Conservation (phyloP, 768 basidiomycete species). For the Ramaria sp. region DNA sequence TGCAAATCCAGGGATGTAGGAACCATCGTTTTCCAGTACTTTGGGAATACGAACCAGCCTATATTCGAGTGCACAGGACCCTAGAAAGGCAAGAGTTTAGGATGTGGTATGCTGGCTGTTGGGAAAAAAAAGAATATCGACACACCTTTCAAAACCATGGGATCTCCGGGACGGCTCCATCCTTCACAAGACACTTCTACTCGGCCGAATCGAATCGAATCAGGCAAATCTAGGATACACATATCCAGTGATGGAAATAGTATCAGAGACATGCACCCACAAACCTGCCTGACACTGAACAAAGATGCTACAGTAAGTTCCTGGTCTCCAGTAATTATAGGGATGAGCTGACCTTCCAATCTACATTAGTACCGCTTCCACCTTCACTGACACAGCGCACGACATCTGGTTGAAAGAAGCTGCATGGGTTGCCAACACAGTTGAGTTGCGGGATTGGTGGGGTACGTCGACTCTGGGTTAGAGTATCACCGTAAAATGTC, state of each 20-base stretch:
- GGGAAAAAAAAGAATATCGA: not conserved
- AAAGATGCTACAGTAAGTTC: not conserved
- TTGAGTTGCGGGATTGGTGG: conserved; percentile 64
- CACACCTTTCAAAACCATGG: conserved; percentile 74
- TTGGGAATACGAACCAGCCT: conserved; percentile 59
- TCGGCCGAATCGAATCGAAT: conserved; percentile 68
- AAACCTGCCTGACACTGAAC: conserved; percentile 61
- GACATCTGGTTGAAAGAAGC: conserved; percentile 67
- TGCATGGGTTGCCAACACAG: conserved; percentile 74
- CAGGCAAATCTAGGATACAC: conserved; percentile 54
- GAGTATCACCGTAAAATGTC: conserved; percentile 61
- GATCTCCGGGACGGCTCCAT: conserved; percentile 74
- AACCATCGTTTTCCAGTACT: conserved; percentile 15
- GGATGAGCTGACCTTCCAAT: conserved; percentile 59
- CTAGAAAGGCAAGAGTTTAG: conserved; percentile 26
- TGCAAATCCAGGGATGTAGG: not conserved
- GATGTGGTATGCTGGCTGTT: not conserved
- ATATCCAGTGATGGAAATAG: not conserved
- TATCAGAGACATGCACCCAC: not conserved
- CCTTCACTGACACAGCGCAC: conserved; percentile 79
- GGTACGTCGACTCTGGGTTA: conserved; percentile 58
- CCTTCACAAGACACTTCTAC: conserved; percentile 89
- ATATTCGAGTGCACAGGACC: conserved; percentile 83
- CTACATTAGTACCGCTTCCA: conserved; percentile 65
- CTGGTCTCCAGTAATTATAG: not conserved